Base-by-base conservation (phyloP, 2,329 filamentous ascomycete genomes). In the Xenoacremonium recifei region DNA sequence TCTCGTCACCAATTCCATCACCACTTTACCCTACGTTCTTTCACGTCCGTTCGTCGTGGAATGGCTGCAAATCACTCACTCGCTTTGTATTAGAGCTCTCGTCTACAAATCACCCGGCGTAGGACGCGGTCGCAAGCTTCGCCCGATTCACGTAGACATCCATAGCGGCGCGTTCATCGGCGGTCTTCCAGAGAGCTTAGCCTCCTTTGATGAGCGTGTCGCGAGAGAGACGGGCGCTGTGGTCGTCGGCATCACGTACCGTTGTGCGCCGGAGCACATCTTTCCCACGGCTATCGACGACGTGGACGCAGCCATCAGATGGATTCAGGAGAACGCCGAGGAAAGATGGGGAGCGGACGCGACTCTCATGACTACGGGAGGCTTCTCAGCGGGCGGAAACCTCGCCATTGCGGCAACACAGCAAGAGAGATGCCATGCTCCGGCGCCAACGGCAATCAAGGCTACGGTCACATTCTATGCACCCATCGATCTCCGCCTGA, bases 241-340 rank as follows among this genome's bases (percentile, higher is more conserved):
- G 0, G 70, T 71, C 13, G 61, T 77, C 6, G 72, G 72, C 42
- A 65, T 77, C 4, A 72, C 75, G 15, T 78, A 79, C 48, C 63
- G 75, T 2, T 65, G 76, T 21, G 75, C 73, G 6, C 76, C 75
- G 0, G 74, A 76, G 43, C 60, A 76, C 48, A 60, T 62, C 18
- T 79, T 77, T 42, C 75, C 76, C 0, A 60, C 58, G 2, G 68
- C 68, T 4, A 59, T 77, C 2, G 60, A 76, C 39, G 75, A 80
- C 50, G 62, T 70, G 3, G 68, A 73, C 39, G 69, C 69, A 30
- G 61, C 67, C 0, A 53, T 76, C 11, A 49, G 54, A 32, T 75
- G 61, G 53, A 50, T 76, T 2, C 47, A 64, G 4, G 49, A 60
- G 5, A 62, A 74, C 35, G 67, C 69, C 1, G 61, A 59, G 37